A percentile compares a stretch with the other conserved stretches of the same genome.
Evolutionary conservation across 2,329 filamentous ascomycete species (phyloP).

Genomic region (Microdochium paspali): DNA sequence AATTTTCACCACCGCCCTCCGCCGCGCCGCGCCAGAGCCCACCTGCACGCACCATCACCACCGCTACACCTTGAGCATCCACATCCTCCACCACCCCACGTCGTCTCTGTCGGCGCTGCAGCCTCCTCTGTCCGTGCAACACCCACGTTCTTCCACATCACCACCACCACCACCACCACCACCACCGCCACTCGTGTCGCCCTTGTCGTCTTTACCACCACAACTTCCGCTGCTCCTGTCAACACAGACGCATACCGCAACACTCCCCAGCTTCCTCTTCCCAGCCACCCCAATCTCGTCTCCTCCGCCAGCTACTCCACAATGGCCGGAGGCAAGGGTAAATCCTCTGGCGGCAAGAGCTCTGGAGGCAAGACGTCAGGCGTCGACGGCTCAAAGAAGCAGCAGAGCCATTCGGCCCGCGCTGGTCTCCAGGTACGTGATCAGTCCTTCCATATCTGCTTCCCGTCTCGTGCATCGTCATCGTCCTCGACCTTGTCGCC

Average conservation of each 20-base stretch:
- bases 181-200: neutral
- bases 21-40: neutral
- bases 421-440: slow-evolving; percentile 93
- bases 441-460: slow-evolving; percentile 12
- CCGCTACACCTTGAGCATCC: neutral
- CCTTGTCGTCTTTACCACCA: neutral
- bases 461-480: slow-evolving; percentile 7
- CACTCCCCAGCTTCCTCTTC: neutral
- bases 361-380: slow-evolving; percentile 23
- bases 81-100: neutral
- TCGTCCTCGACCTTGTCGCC: slow-evolving; percentile 8
- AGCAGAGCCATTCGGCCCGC: slow-evolving; percentile 91
- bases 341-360: slow-evolving; percentile 69
- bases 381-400: slow-evolving; percentile 68
- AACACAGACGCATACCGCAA: neutral
- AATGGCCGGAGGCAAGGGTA: slow-evolving; percentile 87
- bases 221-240: neutral
- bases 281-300: neutral
- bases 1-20: slow-evolving; percentile 1
- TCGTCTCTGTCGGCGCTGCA: too few relatives aligned
- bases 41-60: neutral
- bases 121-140: neutral
- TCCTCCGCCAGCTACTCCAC: slow-evolving; percentile 10
- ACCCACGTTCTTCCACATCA: neutral
- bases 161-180: neutral